These are phyloP conservation scores for Paecilomyces formosus DNA, from an alignment of 2,329 filamentous ascomycete genomes.

Conservation along the genomic window DNA sequence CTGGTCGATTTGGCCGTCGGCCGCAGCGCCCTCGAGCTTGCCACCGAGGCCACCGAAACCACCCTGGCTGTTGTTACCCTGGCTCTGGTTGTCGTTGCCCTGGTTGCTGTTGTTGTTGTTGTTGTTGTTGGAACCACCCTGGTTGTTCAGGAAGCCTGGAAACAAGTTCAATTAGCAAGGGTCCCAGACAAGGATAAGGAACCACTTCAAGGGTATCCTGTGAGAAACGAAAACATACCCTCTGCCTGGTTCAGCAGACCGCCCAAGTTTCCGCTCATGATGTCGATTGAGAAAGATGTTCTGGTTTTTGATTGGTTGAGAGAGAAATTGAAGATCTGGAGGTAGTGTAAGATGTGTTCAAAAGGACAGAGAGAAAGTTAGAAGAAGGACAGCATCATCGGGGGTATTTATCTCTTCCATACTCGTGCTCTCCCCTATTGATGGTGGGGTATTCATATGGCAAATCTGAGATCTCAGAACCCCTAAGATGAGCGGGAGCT, in stretches of 20 bases:
- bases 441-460: not conserved
- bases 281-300: not conserved
- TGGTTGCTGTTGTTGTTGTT: not conserved
- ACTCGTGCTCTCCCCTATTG: not conserved
- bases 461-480: not conserved
- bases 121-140: not conserved
- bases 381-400: not conserved
- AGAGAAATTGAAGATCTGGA: not conserved
- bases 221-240: not conserved
- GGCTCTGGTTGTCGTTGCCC: not conserved
- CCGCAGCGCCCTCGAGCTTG: not conserved
- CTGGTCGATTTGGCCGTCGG: not conserved
- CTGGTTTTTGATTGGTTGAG: not conserved
- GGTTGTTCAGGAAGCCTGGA: not conserved
- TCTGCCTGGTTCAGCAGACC: not conserved
- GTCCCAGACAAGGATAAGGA: not conserved
- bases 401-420: not conserved
- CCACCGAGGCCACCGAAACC: no score
- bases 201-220: not conserved
- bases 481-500: not conserved
- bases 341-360: not conserved
- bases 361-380: not conserved
- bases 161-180: not conserved
- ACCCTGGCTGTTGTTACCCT: not conserved
- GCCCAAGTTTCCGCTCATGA: not conserved